Conservation (phyloP, 2,329 filamentous ascomycete genomes). For the Alternaria arbusti region DNA sequence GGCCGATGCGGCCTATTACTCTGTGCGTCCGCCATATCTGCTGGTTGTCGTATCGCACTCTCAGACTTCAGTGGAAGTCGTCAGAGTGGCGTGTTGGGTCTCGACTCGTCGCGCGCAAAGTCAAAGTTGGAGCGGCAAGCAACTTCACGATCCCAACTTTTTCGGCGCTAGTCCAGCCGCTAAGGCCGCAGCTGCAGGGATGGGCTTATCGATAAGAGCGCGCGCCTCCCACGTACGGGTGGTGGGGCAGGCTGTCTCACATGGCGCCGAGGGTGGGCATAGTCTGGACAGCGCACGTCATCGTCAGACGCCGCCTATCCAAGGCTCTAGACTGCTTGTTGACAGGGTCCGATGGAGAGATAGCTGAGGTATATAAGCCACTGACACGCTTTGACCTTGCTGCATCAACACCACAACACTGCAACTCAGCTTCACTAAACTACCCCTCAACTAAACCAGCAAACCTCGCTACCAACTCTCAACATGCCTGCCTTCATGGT, state of each 20-base stretch:
- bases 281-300: conserved; percentile 27
- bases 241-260: conserved; percentile 19
- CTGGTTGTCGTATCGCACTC: background rate
- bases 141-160: conserved; percentile 24
- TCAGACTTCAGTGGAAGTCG: background rate
- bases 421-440: background rate
- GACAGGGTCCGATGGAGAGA: conserved; percentile 9
- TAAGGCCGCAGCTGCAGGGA: conserved; percentile 32
- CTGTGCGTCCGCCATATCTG: conserved; percentile 68
- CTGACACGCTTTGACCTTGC: conserved; percentile 16
- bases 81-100: background rate
- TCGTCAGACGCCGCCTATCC: conserved; percentile 29
- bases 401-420: conserved; percentile 13
- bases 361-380: conserved; percentile 31
- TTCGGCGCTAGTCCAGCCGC: conserved; percentile 40
- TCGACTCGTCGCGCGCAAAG: conserved; percentile 11
- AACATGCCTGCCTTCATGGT: conserved; percentile 29
- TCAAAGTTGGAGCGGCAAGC: conserved; percentile 7
- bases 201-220: conserved; percentile 43
- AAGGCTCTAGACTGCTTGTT: conserved; percentile 26
- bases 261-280: conserved; percentile 6
- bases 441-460: background rate
- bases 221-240: conserved; percentile 11
- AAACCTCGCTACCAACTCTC: background rate
- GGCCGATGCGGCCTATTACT: conserved; percentile 84